Evolutionary conservation across 176 grass and related monocot species (phyloP).

Genomic region (Eragrostis nindensis): DNA sequence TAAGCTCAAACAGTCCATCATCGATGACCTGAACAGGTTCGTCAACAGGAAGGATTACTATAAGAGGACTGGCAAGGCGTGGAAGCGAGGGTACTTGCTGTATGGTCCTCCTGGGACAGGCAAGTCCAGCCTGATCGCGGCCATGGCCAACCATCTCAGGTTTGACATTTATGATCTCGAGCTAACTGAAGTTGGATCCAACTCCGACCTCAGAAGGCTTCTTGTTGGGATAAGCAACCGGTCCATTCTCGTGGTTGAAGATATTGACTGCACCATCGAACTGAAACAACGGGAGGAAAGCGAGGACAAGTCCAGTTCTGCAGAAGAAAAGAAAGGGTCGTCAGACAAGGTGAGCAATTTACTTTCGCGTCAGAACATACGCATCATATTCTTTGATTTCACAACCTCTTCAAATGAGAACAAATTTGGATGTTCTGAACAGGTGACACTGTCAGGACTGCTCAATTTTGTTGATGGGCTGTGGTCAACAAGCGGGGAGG

Average conservation of each 20-base stretch:
- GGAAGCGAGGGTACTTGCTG: constrained; percentile 90
- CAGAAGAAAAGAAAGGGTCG: constrained; percentile 42
- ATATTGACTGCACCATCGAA: constrained; percentile 71
- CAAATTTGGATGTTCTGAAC: constrained; percentile 7
- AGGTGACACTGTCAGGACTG: constrained; percentile 77
- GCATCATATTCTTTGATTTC: neutral
- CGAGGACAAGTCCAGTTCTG: constrained; percentile 43
- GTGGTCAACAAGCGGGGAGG: constrained; percentile 82
- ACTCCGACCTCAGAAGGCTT: constrained; percentile 59
- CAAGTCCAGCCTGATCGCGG: constrained; percentile 94
- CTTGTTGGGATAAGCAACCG: constrained; percentile 61
- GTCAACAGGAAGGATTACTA: constrained; percentile 87
- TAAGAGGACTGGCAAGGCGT: constrained; percentile 78
- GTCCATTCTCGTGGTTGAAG: constrained; percentile 89
- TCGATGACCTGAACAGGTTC: constrained; percentile 71
- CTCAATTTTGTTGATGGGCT: constrained; percentile 86
- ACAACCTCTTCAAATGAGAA: constrained; percentile 2
- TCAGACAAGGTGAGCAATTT: constrained; percentile 46
- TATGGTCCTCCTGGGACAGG: constrained; percentile 88
- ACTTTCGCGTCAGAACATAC: neutral
- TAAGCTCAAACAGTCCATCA: constrained; percentile 58
- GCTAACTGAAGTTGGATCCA: constrained; percentile 64
- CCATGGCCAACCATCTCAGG: constrained; percentile 84
- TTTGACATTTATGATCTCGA: constrained; percentile 90
- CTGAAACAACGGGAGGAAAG: constrained; percentile 56